Evolutionary conservation across 345 rosid genomes (phyloP).

Genomic region (Noccaea bulbosa): DNA sequence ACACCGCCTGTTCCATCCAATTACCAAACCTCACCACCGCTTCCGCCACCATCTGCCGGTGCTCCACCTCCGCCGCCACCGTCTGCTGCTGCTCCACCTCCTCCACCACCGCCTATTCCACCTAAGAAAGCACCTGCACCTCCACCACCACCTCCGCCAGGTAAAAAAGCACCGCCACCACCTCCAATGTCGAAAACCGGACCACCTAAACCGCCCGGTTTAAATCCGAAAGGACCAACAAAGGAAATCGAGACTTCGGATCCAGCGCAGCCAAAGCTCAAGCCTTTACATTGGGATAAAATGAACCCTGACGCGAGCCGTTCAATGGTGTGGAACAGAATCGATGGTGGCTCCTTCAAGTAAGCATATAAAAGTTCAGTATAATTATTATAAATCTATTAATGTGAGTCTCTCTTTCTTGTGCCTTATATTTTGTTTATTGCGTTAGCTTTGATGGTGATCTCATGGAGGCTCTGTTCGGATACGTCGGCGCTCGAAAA

Average conservation of each 20-base stretch:
- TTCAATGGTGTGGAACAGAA: constrained; percentile 91
- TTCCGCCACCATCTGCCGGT: constrained; percentile 23
- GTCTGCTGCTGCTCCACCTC: constrained; percentile 37
- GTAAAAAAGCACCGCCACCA: constrained; percentile 44
- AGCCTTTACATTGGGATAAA: constrained; percentile 95
- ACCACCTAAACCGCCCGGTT: constrained; percentile 50
- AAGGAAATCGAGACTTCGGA: constrained; percentile 39
- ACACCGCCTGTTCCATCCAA: not conserved
- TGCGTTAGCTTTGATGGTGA: constrained; percentile 72
- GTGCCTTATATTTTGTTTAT: constrained; percentile 1
- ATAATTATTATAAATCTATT: constrained; percentile 11
- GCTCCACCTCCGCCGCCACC: constrained; percentile 38
- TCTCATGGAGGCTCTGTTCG: constrained; percentile 92
- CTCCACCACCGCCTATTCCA: constrained; percentile 47
- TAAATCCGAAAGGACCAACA: constrained; percentile 43
- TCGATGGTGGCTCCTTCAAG: constrained; percentile 80
- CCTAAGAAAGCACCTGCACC: constrained; percentile 45
- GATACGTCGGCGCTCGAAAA: constrained; percentile 64
- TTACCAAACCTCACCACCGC: not conserved
- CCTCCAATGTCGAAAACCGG: constrained; percentile 44
- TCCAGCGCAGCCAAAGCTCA: constrained; percentile 56
- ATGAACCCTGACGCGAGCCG: constrained; percentile 57
- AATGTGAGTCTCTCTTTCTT: not conserved
- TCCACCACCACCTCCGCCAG: constrained; percentile 48
- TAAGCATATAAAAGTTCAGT: no score